Conservation (phyloP, 306 rosid species). For the Trifolium subterraneum region DNA sequence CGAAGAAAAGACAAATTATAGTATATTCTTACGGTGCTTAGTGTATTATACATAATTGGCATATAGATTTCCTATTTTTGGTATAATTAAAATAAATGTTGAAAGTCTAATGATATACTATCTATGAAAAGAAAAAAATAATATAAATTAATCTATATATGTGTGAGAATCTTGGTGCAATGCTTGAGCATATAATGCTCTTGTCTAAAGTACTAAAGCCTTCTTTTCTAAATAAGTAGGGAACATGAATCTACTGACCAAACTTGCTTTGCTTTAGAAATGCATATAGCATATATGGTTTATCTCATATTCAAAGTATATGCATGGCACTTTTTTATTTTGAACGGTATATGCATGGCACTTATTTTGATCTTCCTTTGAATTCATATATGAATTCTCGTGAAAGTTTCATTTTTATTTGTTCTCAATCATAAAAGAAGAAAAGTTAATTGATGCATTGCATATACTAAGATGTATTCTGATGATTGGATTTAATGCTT, state of each 20-base stretch:
- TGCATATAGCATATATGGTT: conserved; percentile 34
- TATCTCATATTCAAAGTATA: conserved; percentile 33
- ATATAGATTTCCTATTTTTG: no score
- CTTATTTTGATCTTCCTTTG: conserved; percentile 33
- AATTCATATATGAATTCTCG: conserved; percentile 44
- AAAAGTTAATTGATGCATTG: conserved; percentile 44
- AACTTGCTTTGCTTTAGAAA: conserved; percentile 49
- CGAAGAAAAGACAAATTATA: no score
- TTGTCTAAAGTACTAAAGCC: conserved; percentile 47
- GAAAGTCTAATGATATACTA: no score
- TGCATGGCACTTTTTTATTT: conserved; percentile 32
- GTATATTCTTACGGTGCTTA: no score
- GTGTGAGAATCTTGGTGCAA: neutral
- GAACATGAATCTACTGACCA: conserved; percentile 48
- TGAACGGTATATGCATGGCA: conserved; percentile 41
- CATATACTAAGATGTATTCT: neutral
- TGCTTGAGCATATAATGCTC: conserved; percentile 26
- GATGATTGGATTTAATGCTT: conserved; percentile 37
- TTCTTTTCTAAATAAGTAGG: conserved; percentile 46
- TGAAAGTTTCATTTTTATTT: conserved; percentile 37
- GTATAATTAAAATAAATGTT: no score
- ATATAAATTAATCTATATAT: no score
- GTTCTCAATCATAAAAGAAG: conserved; percentile 44
- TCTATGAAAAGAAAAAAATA: no score
- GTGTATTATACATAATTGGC: no score